A percentile compares a stretch with the other conserved stretches of the same genome.
These are phyloP conservation scores for Cercospora sojina DNA, from an alignment of 2,329 filamentous ascomycete species.

Conservation along the genomic window DNA sequence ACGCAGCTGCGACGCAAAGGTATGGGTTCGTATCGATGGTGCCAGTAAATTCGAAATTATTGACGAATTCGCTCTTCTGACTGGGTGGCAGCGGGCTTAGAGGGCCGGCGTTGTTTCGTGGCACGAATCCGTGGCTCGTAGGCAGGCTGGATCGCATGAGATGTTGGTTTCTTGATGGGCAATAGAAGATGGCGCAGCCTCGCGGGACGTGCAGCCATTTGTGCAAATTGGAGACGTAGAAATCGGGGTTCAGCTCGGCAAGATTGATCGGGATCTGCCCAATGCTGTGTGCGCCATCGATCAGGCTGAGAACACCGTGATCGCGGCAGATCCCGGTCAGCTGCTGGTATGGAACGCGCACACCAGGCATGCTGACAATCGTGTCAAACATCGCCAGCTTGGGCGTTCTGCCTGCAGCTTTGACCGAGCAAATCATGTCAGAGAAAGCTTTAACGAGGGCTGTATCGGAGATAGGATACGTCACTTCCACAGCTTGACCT, in stretches of 20 bases:
- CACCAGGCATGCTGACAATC: slow-evolving; percentile 74
- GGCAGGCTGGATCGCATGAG: slow-evolving; percentile 73
- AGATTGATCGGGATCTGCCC: slow-evolving; percentile 77
- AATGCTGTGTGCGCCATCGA: slow-evolving; percentile 84
- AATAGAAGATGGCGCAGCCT: slow-evolving; percentile 77
- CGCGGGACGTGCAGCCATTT: slow-evolving; percentile 87
- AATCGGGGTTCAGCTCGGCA: slow-evolving; percentile 68
- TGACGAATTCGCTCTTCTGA: slow-evolving; percentile 61
- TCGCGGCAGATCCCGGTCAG: slow-evolving; percentile 65
- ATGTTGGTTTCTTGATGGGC: slow-evolving; percentile 71
- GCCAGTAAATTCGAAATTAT: slow-evolving; percentile 64
- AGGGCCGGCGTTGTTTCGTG: slow-evolving; percentile 38
- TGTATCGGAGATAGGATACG: slow-evolving; percentile 69
- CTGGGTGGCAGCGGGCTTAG: slow-evolving; percentile 44
- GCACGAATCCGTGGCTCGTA: slow-evolving; percentile 74
- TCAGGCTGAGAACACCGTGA: slow-evolving; percentile 66
- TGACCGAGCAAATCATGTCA: slow-evolving; percentile 54
- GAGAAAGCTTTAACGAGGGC: slow-evolving; percentile 64
- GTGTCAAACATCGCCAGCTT: slow-evolving; percentile 75
- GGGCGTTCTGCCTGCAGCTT: slow-evolving; percentile 59
- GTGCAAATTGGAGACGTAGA: slow-evolving; percentile 83
- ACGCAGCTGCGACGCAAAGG: slow-evolving; percentile 66
- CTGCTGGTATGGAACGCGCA: slow-evolving; percentile 74
- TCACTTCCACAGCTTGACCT: slow-evolving; percentile 57
- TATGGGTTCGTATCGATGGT: slow-evolving; percentile 72